Percentiles rank a stretch among this genome's conserved stretches.
These are phyloP conservation scores for Centaurea solstitialis DNA, from an alignment of 129 eudicot species.

Conservation along the genomic window DNA sequence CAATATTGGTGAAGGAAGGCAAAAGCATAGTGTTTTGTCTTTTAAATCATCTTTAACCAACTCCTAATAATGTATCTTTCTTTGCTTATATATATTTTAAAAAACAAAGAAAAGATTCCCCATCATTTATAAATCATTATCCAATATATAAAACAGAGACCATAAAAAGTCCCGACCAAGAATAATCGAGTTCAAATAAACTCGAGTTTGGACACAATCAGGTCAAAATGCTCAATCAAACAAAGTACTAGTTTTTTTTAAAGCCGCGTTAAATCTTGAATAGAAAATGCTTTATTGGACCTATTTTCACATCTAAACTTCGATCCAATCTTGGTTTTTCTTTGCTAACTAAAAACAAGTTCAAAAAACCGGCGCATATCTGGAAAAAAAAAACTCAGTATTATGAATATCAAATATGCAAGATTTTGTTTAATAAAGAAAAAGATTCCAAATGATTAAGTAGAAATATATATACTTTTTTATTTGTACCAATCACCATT, in stretches of 20 bases:
- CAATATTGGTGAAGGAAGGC: background rate
- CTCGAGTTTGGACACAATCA: background rate
- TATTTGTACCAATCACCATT: background rate
- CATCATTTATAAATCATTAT: too few relatives aligned
- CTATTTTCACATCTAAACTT: background rate
- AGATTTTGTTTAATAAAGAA: background rate
- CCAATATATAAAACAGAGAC: background rate
- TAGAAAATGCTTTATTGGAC: background rate
- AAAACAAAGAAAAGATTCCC: background rate
- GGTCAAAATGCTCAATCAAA: background rate
- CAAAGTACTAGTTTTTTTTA: background rate
- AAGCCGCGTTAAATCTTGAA: background rate
- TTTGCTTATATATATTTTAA: too few relatives aligned
- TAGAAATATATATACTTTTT: background rate
- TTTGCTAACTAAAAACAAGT: background rate
- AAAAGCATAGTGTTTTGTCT: background rate
- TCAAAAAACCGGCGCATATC: background rate
- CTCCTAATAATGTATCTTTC: background rate
- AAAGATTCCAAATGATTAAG: background rate
- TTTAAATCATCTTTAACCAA: background rate
- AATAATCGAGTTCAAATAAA: too few relatives aligned
- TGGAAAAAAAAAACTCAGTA: background rate
- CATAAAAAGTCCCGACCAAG: background rate
- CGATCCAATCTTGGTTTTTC: background rate
- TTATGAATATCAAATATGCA: background rate